Conservation (phyloP, 805 yeast species). For the Teunomyces kruisii region DNA sequence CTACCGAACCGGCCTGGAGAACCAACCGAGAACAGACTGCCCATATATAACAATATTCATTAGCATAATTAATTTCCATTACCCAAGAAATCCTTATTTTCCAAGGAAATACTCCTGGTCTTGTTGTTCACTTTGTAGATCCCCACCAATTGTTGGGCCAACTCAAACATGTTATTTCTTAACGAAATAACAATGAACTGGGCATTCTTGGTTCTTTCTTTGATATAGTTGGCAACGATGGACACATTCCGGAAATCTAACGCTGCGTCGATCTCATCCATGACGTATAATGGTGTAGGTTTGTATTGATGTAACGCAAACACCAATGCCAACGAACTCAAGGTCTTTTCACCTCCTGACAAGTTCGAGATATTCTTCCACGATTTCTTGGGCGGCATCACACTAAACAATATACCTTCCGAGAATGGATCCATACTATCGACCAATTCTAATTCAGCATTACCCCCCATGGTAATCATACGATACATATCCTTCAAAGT, state of each 20-base stretch:
- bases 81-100: constrained; percentile 55
- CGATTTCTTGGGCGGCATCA: constrained; percentile 98
- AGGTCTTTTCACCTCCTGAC: constrained; percentile 97
- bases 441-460: constrained; percentile 93
- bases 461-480: constrained; percentile 99
- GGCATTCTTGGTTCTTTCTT: constrained; percentile 92
- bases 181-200: constrained; percentile 94
- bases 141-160: constrained; percentile 92
- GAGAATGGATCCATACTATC: constrained; percentile 97
- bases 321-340: constrained; percentile 90
- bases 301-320: constrained; percentile 94
- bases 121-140: constrained; percentile 89
- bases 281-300: constrained; percentile 95
- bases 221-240: constrained; percentile 95
- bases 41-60: background rate
- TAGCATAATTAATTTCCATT: constrained; percentile 3
- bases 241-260: constrained; percentile 95
- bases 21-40: constrained; percentile 6
- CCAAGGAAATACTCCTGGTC: constrained; percentile 80
- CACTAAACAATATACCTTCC: constrained; percentile 94
- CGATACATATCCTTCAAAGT: constrained; percentile 96
- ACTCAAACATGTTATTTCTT: constrained; percentile 96
- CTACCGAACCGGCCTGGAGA: constrained; percentile 35
- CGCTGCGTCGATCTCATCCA: constrained; percentile 99
- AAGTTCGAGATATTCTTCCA: constrained; percentile 95